Conservation (phyloP, 148 eudicot species). For the Amaranthus hypochondriacus region DNA sequence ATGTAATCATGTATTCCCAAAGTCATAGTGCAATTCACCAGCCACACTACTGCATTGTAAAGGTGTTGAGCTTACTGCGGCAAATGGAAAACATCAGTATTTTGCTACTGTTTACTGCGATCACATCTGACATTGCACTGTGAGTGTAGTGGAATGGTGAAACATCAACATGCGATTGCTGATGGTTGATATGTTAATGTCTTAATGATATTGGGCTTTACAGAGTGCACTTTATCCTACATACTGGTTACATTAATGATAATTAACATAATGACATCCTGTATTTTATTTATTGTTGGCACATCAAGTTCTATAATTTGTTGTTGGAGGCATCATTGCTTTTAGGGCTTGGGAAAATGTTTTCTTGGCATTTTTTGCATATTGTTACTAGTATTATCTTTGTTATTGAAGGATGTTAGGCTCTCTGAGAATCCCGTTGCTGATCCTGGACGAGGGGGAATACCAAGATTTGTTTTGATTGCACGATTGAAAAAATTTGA, state of each 20-base stretch:
- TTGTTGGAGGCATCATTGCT: not conserved
- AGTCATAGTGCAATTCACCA: not conserved
- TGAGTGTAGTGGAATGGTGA: not conserved
- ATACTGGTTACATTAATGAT: too few species aligned
- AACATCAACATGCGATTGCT: not conserved
- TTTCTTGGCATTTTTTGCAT: not conserved
- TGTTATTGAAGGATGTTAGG: conserved; percentile 59
- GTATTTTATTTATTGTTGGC: not conserved
- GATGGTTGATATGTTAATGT: not conserved
- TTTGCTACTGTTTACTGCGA: too few species aligned
- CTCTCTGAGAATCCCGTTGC: conserved; percentile 77
- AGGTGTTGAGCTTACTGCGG: too few species aligned
- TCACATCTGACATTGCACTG: too few species aligned
- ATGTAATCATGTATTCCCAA: not conserved
- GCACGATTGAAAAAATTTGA: conserved; percentile 72
- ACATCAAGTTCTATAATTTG: not conserved
- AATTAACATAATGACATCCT: too few species aligned
- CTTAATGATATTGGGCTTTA: not conserved
- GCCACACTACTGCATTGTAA: too few species aligned
- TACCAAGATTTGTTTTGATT: conserved; percentile 78
- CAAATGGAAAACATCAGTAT: too few species aligned
- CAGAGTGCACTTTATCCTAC: not conserved
- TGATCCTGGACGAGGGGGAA: conserved; percentile 75
- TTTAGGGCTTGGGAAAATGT: not conserved
- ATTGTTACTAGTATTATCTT: not conserved